Base-by-base conservation (phyloP, 257 asterid genomes). In the Striga asiatica region DNA sequence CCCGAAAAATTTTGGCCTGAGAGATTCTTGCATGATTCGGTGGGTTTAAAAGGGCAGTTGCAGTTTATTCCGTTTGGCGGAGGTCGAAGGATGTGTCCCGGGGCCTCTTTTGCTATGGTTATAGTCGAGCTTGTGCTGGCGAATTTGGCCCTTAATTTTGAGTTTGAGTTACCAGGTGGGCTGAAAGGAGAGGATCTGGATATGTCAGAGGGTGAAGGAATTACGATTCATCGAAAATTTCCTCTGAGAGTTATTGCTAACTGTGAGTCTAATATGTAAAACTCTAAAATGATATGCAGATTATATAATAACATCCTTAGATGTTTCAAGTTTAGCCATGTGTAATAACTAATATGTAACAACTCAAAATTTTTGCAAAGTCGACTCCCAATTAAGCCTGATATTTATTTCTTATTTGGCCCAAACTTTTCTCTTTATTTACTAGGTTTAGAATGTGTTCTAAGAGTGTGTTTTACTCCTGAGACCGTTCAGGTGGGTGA, bases 1-100 rank as follows among this genome's bases (percentile, higher is more conserved):
- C 64, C 78, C 0, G 63, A 42, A 18, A 39, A 55, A 29, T 76
- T 76, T 58, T 8, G 24, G 14, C 79, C 83, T 0, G 73, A 70
- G 32, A 70, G 77, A 54, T 73, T 77, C 70, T 48, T 70, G 28
- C 21, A 67, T 31, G 21, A 54, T 35, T 11, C 17, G 14, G 55
- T 63, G 3, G 82, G 69, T 53, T 59, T 60, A 32, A 76, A 70
- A 39, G 83, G 71, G 51, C 65, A 38, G 22, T 76, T 76, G 16
- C 47, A 50, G 54, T 73, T 69, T 31, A 54, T 73, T 47, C 79
- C 79, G 4, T 76, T 76, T 47, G 82, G 76, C 7, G 71, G 68
- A 0, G 82, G 79, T 11, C 69, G 79, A 47, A 76, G 79, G 66
- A 72, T 71, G 9, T 73, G 77, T 12, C 83, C 79, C 3, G 83